Conservation (phyloP, 306 rosid species). For the Aeschynomene evenia region DNA sequence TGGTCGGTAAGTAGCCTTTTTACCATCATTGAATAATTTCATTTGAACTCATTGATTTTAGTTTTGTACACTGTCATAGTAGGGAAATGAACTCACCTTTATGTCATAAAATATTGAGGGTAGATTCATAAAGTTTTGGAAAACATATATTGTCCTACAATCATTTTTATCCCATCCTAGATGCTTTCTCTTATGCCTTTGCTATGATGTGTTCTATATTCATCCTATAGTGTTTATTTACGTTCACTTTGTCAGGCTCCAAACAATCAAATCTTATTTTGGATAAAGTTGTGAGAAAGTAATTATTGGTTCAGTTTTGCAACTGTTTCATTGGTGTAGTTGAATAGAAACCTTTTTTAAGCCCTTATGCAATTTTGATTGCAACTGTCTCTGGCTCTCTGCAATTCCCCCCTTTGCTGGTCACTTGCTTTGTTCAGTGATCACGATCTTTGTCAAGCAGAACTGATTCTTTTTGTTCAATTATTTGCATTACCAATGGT, state of each 20-base stretch:
- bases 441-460: background rate
- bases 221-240: background rate
- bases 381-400: too few species aligned
- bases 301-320: too few species aligned
- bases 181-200: background rate
- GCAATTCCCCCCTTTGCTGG: background rate
- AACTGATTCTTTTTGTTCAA: background rate
- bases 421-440: background rate
- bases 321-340: too few species aligned
- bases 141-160: background rate
- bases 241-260: background rate
- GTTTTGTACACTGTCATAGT: background rate
- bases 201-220: background rate
- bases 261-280: background rate
- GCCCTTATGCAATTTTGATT: too few species aligned
- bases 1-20: constrained; percentile 52
- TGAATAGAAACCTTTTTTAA: too few species aligned
- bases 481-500: background rate
- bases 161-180: background rate
- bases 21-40: background rate
- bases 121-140: background rate
- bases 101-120: constrained; percentile 4
- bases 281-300: too few species aligned
- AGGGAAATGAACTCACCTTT: background rate
- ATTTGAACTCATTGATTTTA: background rate